Percentiles rank a stretch among this genome's conserved stretches.
phyloP scores from a whole-genome alignment of 768 basidiomycete species.

The Tricholoma terreum region DNA sequence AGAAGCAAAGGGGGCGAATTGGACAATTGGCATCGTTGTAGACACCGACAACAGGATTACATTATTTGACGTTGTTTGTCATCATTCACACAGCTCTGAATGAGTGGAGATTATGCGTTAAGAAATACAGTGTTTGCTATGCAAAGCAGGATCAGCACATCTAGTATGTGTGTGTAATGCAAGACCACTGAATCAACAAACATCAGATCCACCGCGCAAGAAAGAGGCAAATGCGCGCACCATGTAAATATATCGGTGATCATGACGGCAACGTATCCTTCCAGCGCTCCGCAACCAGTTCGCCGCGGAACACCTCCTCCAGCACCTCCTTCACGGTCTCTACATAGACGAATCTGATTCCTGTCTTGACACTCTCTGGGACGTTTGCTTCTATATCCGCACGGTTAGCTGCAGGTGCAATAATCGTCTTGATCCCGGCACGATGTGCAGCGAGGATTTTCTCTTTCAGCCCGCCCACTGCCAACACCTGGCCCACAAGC shows the following conservation, averaged over 20 bases:
- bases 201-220: background rate
- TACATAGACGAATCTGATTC: slow-evolving; percentile 93
- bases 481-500: slow-evolving; percentile 91
- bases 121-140: slow-evolving; percentile 16
- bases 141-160: slow-evolving; percentile 9
- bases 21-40: slow-evolving; percentile 58
- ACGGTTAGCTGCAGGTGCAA: slow-evolving; percentile 84
- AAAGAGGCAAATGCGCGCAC: slow-evolving; percentile 4
- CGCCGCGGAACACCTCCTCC: slow-evolving; percentile 76
- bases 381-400: slow-evolving; percentile 98
- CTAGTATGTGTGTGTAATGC: slow-evolving; percentile 8
- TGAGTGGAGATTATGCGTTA: slow-evolving; percentile 10
- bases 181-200: background rate
- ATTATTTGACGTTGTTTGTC: background rate
- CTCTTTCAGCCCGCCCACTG: slow-evolving; percentile 94
- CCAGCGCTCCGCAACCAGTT: slow-evolving; percentile 59
- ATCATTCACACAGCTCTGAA: background rate
- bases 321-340: slow-evolving; percentile 90
- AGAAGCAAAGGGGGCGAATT: slow-evolving; percentile 87
- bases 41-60: background rate
- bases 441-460: slow-evolving; percentile 97
- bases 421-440: slow-evolving; percentile 90
- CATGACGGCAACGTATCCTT: slow-evolving; percentile 45
- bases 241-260: slow-evolving; percentile 3
- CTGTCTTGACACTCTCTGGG: slow-evolving; percentile 91